Base-by-base conservation (phyloP, 2,329 filamentous ascomycete species). In the Rugonectria rugulosa region DNA sequence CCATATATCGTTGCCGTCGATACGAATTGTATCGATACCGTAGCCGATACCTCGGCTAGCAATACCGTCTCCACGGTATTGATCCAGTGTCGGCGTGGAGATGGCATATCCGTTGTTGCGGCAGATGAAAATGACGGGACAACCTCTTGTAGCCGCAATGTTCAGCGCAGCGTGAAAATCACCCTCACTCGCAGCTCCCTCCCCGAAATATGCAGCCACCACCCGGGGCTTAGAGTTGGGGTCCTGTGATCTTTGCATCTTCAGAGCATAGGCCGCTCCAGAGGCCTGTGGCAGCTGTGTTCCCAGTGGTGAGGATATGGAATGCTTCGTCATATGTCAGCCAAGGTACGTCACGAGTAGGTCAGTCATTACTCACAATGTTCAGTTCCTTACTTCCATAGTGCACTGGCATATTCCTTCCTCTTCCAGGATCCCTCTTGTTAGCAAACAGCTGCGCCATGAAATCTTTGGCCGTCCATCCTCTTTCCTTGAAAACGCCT, bases 401-500 rank as follows among this genome's bases (percentile, higher is more conserved):
- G 75, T 99, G 95, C 12, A 98, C 91, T 1, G 95, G 95, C 95
- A 99, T 99, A 68, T 97, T 98, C 60, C 94, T 86, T 2, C 93
- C 95, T 57, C 82, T 84, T 1, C 94, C 93, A 1, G 81, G 74
- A 66, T 99, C 95, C 60, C 91, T 85, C 50, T 79, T 83, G 70
- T 97, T 98, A 17, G 93, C 87, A 76, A 98, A 97, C 8, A 99
- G 77, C 73, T 99, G 95, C 66, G 86, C 89, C 95, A 99, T 98
- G 70, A 98, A 98, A 56, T 98, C 87, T 42, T 88, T 86, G 40
- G 96, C 81, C 0, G 86, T 90, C 72, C 94, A 97, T 3, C 95
- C 95, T 31, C 95, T 86, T 73, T 97, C 90, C 62, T 90, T 85
- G 72, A 97, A 95, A 6, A 97, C 90, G 1, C 95, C 95, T 38